These are phyloP conservation scores for Fusarium coicis DNA, from an alignment of 2,329 filamentous ascomycete species.

Conservation along the genomic window DNA sequence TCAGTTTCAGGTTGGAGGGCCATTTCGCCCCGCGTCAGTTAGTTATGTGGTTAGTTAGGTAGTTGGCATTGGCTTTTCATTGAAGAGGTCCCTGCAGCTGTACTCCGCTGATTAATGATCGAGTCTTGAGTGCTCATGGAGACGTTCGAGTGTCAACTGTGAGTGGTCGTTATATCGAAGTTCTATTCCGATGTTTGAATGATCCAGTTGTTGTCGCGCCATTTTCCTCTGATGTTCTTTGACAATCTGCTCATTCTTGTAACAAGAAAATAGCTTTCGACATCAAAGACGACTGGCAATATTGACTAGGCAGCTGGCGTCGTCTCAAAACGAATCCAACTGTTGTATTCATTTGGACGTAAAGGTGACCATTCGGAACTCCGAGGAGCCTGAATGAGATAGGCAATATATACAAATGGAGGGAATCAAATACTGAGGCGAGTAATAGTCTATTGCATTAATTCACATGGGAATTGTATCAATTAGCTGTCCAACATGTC, in stretches of 20 bases:
- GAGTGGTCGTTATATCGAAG: not conserved
- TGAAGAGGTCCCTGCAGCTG: not conserved
- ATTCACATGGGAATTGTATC: not conserved
- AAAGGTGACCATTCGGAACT: constrained; percentile 5
- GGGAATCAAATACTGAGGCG: not conserved
- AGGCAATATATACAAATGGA: not conserved
- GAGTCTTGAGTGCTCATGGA: not conserved
- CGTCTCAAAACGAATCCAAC: not conserved
- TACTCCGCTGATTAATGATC: not conserved
- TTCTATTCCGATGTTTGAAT: not conserved
- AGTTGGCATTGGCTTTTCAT: not conserved
- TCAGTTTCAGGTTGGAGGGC: constrained; percentile 23
- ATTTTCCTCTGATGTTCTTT: not conserved
- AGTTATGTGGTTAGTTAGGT: not conserved
- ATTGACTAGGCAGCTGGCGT: not conserved
- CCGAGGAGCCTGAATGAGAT: not conserved
- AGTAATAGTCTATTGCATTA: not conserved
- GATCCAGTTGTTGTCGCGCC: no score
- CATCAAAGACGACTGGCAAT: no score
- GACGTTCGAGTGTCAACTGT: not conserved
- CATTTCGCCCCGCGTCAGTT: constrained; percentile 27
- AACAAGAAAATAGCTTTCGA: not conserved
- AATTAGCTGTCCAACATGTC: not conserved
- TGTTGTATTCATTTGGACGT: not conserved
- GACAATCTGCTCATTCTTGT: not conserved